Evolutionary conservation across 1,284 basidiomycete species (phyloP).

Genomic region (Sporisorium sorghi): DNA sequence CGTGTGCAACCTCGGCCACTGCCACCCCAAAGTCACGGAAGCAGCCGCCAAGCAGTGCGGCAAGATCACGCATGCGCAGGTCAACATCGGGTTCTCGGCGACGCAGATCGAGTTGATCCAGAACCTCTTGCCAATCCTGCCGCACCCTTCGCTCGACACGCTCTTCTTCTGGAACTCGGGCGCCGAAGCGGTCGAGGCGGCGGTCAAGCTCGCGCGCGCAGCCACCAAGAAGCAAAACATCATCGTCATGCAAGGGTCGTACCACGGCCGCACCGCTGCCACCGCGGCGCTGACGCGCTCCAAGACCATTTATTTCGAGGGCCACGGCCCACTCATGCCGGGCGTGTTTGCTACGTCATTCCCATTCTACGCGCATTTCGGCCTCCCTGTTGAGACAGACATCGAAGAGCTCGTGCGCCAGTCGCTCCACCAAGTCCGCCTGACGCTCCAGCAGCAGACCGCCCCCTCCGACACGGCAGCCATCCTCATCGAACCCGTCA

Average conservation of each 20-base stretch:
- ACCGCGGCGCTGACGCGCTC: slow-evolving; percentile 88
- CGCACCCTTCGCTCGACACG: slow-evolving; percentile 85
- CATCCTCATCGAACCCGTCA: slow-evolving; percentile 96
- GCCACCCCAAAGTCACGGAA: slow-evolving; percentile 64
- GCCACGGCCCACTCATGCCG: slow-evolving; percentile 84
- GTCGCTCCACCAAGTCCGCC: slow-evolving; percentile 83
- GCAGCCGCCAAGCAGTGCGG: slow-evolving; percentile 64
- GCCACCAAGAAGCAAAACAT: too few species aligned
- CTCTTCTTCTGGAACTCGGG: slow-evolving; percentile 92
- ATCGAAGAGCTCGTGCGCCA: slow-evolving; percentile 77
- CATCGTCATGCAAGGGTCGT: too few species aligned
- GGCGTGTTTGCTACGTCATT: slow-evolving; percentile 85
- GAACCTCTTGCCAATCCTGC: slow-evolving; percentile 73
- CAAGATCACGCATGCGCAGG: slow-evolving; percentile 65
- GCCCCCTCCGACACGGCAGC: slow-evolving; percentile 88
- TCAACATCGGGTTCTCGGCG: slow-evolving; percentile 64
- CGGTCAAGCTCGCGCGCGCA: slow-evolving; percentile 72
- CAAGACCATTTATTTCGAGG: slow-evolving; percentile 89
- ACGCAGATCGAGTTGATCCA: slow-evolving; percentile 59
- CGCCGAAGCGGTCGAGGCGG: slow-evolving; percentile 93
- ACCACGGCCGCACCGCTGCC: slow-evolving; percentile 90
- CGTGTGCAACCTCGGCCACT: slow-evolving; percentile 67
- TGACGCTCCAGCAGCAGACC: slow-evolving; percentile 85
- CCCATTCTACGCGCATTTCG: slow-evolving; percentile 93
- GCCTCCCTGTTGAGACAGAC: slow-evolving; percentile 76